Evolutionary conservation across 352 stramenopile species (phyloP).

Genomic region (Saprolegnia diclina): DNA sequence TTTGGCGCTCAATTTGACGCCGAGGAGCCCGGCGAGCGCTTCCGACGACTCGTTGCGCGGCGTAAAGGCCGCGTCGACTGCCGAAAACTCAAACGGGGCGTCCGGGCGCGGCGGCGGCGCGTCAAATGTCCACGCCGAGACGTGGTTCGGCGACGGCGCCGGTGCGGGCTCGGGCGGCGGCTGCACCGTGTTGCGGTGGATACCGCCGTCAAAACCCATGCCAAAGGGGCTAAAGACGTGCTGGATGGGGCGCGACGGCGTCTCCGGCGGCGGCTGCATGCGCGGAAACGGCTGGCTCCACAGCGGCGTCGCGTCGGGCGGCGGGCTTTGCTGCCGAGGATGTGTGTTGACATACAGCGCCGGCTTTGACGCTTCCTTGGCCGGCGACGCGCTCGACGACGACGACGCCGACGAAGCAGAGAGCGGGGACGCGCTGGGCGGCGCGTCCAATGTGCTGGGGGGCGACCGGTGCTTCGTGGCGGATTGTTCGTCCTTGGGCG

Average conservation of each 20-base stretch:
- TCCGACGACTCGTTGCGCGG: slow-evolving; percentile 68
- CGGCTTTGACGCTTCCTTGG: slow-evolving; percentile 8
- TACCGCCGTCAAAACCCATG: slow-evolving; percentile 61
- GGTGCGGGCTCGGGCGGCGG: slow-evolving; percentile 24
- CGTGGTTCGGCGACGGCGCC: not conserved
- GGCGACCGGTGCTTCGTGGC: too few relatives aligned
- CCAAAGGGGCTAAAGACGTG: slow-evolving; percentile 68
- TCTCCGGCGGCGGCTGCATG: not conserved
- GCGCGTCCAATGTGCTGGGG: not conserved
- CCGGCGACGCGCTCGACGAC: slow-evolving; percentile 6
- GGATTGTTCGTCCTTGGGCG: not conserved
- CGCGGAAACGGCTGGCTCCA: slow-evolving; percentile 15
- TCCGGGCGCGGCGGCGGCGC: not conserved
- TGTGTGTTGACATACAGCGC: slow-evolving; percentile 13
- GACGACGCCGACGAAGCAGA: slow-evolving; percentile 9
- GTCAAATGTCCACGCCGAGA: slow-evolving; percentile 25
- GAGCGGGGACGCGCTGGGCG: not conserved
- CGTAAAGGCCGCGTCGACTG: slow-evolving; percentile 79
- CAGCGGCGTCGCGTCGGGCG: not conserved
- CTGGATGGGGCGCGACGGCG: not conserved
- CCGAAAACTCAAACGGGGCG: slow-evolving; percentile 43
- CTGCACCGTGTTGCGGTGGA: slow-evolving; percentile 37
- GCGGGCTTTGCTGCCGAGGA: not conserved
- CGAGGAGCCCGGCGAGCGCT: slow-evolving; percentile 54
- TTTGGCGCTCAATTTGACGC: slow-evolving; percentile 47